Conservation (phyloP, 352 stramenopile genomes). For the Elongisporangium anandrum region DNA sequence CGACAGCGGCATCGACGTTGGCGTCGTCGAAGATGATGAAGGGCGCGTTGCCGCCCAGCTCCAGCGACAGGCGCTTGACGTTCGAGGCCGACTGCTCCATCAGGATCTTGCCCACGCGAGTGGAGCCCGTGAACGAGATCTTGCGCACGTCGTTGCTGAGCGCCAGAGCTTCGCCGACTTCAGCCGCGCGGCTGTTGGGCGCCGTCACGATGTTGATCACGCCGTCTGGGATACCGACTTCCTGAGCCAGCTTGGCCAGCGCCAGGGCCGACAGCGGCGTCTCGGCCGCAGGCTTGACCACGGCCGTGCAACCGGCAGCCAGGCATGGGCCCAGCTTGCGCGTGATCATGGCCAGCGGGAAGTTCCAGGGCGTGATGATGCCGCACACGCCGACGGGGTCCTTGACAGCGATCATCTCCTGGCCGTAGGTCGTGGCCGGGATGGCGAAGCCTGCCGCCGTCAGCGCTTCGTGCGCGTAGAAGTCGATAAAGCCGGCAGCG, state of each 20-base stretch:
- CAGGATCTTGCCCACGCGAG: constrained; percentile 72
- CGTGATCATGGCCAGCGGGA: constrained; percentile 98
- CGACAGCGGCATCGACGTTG: constrained; percentile 75
- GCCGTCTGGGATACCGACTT: constrained; percentile 80
- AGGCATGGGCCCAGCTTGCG: constrained; percentile 94
- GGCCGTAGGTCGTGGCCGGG: constrained; percentile 34
- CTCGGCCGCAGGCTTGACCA: constrained; percentile 96
- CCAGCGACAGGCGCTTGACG: constrained; percentile 82
- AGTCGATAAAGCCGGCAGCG: constrained; percentile 94
- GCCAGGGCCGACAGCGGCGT: constrained; percentile 95
- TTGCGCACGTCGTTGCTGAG: constrained; percentile 79
- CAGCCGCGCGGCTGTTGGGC: constrained; percentile 48
- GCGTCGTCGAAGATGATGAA: constrained; percentile 92
- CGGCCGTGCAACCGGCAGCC: constrained; percentile 91
- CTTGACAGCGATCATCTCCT: constrained; percentile 77
- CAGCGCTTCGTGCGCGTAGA: constrained; percentile 94
- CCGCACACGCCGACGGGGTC: constrained; percentile 94
- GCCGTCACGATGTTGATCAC: constrained; percentile 88
- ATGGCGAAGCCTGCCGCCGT: constrained; percentile 84
- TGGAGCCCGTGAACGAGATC: constrained; percentile 89
- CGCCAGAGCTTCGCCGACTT: constrained; percentile 78
- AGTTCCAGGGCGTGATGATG: constrained; percentile 99
- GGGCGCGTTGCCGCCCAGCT: constrained; percentile 91
- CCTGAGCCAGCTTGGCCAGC: constrained; percentile 86
- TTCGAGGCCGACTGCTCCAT: constrained; percentile 76